Evolutionary conservation across 805 yeast species (phyloP).

Genomic region (Yamadazyma nakazawae): DNA sequence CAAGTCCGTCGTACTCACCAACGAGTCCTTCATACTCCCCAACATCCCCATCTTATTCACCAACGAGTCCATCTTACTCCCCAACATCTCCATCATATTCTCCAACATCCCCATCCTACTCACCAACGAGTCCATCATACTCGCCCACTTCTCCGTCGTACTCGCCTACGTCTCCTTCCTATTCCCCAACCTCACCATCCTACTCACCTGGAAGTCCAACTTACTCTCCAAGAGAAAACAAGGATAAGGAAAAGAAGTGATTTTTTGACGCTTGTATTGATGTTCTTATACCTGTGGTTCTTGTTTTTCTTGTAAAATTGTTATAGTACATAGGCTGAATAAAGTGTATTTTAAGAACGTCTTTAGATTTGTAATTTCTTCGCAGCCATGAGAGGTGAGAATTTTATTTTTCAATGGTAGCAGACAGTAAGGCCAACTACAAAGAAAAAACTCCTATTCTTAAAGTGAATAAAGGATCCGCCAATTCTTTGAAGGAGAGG

Average conservation of each 20-base stretch:
- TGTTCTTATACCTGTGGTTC: not conserved
- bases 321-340: slow-evolving; percentile 4
- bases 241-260: slow-evolving; percentile 18
- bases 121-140: slow-evolving; percentile 62
- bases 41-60: slow-evolving; percentile 64
- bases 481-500: slow-evolving; percentile 42
- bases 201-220: slow-evolving; percentile 50
- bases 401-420: not conserved
- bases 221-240: slow-evolving; percentile 39
- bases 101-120: slow-evolving; percentile 66
- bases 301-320: slow-evolving; percentile 1
- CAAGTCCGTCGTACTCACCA: slow-evolving; percentile 61
- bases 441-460: not conserved
- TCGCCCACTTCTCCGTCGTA: slow-evolving; percentile 50
- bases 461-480: slow-evolving; percentile 10
- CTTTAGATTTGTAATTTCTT: not conserved
- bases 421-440: not conserved
- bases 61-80: slow-evolving; percentile 55
- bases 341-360: slow-evolving; percentile 1
- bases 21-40: slow-evolving; percentile 73
- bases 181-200: slow-evolving; percentile 50
- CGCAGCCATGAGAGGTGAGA: slow-evolving; percentile 1
- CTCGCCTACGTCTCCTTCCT: slow-evolving; percentile 69
- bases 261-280: not conserved
- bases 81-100: slow-evolving; percentile 56